phyloP scores from a whole-genome alignment of 1,284 basidiomycete genomes.

The Cystobasidium sp. region DNA sequence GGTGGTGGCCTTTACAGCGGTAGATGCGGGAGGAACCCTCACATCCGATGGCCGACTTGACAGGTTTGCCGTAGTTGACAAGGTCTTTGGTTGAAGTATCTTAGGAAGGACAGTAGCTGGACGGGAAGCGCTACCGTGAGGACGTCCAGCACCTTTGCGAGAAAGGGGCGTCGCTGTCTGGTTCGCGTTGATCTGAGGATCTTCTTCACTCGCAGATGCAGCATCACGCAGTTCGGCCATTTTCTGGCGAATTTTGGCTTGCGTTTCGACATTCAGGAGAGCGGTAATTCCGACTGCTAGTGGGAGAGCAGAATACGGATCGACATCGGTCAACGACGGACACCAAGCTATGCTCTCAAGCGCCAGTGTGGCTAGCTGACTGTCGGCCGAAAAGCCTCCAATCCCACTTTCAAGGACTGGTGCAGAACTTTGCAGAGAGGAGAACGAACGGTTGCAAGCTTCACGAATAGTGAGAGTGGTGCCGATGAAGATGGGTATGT shows the following conservation, averaged over 20 bases:
- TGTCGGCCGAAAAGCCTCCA: constrained; percentile 54
- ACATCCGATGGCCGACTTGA: neutral
- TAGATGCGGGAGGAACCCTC: neutral
- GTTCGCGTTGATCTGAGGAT: neutral
- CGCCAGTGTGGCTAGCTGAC: constrained; percentile 61
- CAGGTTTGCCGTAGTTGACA: too few species aligned
- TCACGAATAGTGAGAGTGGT: constrained; percentile 67
- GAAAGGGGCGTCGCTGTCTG: neutral
- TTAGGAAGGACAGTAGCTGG: too few species aligned
- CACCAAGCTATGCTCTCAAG: constrained; percentile 74
- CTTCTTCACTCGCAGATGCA: neutral
- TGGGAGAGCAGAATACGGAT: constrained; percentile 71
- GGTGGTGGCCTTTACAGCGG: neutral
- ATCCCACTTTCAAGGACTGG: constrained; percentile 52
- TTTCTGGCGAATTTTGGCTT: constrained; percentile 31
- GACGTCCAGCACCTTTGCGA: neutral
- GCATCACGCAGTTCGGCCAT: constrained; percentile 5
- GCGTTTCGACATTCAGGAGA: constrained; percentile 74
- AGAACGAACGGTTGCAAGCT: constrained; percentile 54
- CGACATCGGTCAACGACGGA: constrained; percentile 69
- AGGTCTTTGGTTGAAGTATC: too few species aligned
- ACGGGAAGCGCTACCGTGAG: too few species aligned
- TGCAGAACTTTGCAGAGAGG: constrained; percentile 11
- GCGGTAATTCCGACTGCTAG: constrained; percentile 73
- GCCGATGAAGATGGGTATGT: constrained; percentile 73